These are phyloP conservation scores for Funneliformis geosporum DNA, from an alignment of 192 early-diverging fungal species.

Conservation along the genomic window DNA sequence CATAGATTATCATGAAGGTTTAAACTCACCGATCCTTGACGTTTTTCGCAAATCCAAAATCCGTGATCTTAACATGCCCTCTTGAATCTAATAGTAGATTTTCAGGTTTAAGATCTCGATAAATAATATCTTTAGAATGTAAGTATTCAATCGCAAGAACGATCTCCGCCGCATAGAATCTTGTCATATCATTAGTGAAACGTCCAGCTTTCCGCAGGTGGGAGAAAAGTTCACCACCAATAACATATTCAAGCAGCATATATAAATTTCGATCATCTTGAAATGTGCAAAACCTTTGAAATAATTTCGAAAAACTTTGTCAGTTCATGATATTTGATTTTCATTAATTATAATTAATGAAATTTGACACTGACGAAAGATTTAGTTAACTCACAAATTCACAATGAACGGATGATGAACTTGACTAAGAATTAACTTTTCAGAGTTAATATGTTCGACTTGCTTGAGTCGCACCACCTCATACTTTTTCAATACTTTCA, in stretches of 20 bases:
- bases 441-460: slow-evolving; percentile 84
- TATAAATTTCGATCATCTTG: slow-evolving; percentile 93
- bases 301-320: background rate
- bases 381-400: slow-evolving; percentile 58
- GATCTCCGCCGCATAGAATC: slow-evolving; percentile 96
- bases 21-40: slow-evolving; percentile 63
- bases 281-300: slow-evolving; percentile 83
- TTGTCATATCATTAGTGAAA: slow-evolving; percentile 93
- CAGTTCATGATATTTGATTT: background rate
- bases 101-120: slow-evolving; percentile 96
- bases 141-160: slow-evolving; percentile 94
- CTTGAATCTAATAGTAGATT: slow-evolving; percentile 78
- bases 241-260: slow-evolving; percentile 96
- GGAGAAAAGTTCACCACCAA: slow-evolving; percentile 95
- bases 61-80: slow-evolving; percentile 96
- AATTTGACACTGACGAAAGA: background rate
- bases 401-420: slow-evolving; percentile 84
- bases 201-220: slow-evolving; percentile 89
- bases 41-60: slow-evolving; percentile 98
- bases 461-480: slow-evolving; percentile 83
- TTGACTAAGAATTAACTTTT: slow-evolving; percentile 74
- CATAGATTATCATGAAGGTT: too few species aligned
- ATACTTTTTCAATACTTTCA: slow-evolving; percentile 84
- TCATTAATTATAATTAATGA: background rate
- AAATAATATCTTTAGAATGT: slow-evolving; percentile 92